These are phyloP conservation scores for Polysphondylium violaceum DNA, from an alignment of 78 protist species.

Conservation along the genomic window DNA sequence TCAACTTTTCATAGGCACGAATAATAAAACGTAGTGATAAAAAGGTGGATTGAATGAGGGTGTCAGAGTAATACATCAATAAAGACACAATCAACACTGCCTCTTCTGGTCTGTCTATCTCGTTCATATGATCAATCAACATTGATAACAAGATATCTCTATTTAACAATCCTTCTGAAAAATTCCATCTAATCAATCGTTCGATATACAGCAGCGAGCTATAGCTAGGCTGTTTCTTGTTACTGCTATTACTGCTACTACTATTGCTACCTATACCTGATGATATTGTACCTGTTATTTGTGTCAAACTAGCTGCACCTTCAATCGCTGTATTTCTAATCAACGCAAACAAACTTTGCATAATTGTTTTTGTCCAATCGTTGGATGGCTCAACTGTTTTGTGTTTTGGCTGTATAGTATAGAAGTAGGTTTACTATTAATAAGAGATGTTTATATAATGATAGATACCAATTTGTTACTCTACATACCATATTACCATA, in stretches of 20 bases:
- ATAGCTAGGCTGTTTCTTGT: background rate
- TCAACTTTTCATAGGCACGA: slow-evolving; percentile 36
- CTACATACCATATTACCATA: slow-evolving; percentile 71
- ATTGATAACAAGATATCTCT: slow-evolving; percentile 52
- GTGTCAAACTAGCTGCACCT: background rate
- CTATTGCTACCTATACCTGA: background rate
- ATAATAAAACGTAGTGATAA: slow-evolving; percentile 29
- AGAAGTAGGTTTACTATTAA: background rate
- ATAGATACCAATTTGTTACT: no score
- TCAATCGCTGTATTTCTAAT: slow-evolving; percentile 35
- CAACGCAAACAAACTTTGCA: slow-evolving; percentile 53
- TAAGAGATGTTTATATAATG: background rate
- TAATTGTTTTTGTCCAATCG: slow-evolving; percentile 68
- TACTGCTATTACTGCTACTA: background rate
- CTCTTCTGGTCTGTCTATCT: slow-evolving; percentile 42
- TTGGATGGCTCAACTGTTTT: slow-evolving; percentile 54
- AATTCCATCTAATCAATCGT: slow-evolving; percentile 52
- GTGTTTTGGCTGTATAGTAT: slow-evolving; percentile 35
- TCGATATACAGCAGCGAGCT: slow-evolving; percentile 38
- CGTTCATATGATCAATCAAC: slow-evolving; percentile 63
- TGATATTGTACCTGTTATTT: no score
- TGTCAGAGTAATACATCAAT: slow-evolving; percentile 34
- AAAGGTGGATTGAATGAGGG: slow-evolving; percentile 17
- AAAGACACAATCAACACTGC: slow-evolving; percentile 26
- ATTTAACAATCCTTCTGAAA: slow-evolving; percentile 48